These are phyloP conservation scores for Aspergillus leporis DNA, from an alignment of 495 filamentous ascomycete species.

Conservation along the genomic window DNA sequence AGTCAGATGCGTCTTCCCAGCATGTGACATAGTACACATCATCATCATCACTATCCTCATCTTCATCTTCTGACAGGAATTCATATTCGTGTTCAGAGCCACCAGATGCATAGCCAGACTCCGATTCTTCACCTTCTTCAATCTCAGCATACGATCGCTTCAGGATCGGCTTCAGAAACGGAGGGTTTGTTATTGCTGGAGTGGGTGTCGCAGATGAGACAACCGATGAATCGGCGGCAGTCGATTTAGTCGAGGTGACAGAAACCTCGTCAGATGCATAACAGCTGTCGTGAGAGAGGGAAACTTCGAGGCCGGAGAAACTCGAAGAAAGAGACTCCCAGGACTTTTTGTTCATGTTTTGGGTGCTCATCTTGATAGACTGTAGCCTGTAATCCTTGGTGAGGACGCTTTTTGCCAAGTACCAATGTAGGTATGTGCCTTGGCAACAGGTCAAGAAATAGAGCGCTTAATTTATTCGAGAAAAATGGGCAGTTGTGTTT, in stretches of 20 bases:
- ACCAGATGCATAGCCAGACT: constrained; percentile 48
- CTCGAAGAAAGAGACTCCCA: constrained; percentile 48
- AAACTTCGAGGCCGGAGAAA: constrained; percentile 42
- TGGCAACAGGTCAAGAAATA: neutral
- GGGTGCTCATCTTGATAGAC: constrained; percentile 27
- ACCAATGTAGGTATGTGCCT: neutral
- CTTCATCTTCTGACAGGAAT: constrained; percentile 25
- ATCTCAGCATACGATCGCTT: constrained; percentile 36
- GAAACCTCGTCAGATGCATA: constrained; percentile 50
- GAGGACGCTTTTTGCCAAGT: neutral
- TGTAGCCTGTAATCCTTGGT: constrained; percentile 5
- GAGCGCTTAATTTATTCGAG: constrained; percentile 4
- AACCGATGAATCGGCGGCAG: constrained; percentile 24
- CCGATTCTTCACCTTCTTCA: constrained; percentile 33
- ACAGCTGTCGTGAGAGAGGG: constrained; percentile 47
- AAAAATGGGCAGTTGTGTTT: constrained; percentile 10
- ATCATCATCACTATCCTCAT: constrained; percentile 30
- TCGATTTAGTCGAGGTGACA: constrained; percentile 33
- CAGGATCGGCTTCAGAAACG: constrained; percentile 41
- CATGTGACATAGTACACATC: constrained; percentile 37
- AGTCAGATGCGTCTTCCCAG: constrained; percentile 37
- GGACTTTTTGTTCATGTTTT: constrained; percentile 32
- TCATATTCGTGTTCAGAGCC: constrained; percentile 39
- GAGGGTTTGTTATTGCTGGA: constrained; percentile 26
- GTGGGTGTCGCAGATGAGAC: constrained; percentile 21